These are phyloP conservation scores for Triangularia verruculosa DNA, from an alignment of 2,329 filamentous ascomycete genomes.

Conservation along the genomic window DNA sequence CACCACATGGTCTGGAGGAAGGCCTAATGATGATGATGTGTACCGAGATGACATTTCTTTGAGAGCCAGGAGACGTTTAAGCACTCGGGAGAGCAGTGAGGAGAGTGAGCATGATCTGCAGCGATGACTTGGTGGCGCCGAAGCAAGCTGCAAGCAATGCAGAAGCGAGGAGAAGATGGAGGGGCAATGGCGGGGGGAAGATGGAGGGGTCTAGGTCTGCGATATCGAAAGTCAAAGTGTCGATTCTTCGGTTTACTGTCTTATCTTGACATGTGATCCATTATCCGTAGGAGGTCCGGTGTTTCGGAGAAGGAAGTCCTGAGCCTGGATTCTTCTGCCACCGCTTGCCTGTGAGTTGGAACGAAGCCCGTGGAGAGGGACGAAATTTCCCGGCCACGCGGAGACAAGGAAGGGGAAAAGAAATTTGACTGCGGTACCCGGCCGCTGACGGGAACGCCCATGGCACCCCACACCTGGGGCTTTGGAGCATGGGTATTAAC, in stretches of 20 bases:
- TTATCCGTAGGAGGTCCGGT: not conserved
- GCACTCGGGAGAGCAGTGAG: not conserved
- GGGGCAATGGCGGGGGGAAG: not conserved
- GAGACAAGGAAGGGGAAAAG: conserved; percentile 29
- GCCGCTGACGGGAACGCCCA: not conserved
- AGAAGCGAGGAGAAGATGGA: conserved; percentile 6
- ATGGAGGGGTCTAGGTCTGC: not conserved
- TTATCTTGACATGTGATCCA: not conserved
- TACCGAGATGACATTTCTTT: not conserved
- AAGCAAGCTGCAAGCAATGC: conserved; percentile 10
- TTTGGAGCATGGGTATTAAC: not conserved
- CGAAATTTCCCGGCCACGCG: conserved; percentile 34
- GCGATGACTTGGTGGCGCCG: not conserved
- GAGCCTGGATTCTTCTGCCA: too few species aligned
- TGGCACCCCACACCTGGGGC: not conserved
- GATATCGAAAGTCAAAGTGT: not conserved
- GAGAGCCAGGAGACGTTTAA: not conserved
- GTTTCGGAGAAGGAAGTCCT: not conserved
- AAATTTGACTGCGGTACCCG: conserved; percentile 2
- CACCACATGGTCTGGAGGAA: not conserved
- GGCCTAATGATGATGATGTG: not conserved
- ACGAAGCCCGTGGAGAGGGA: conserved; percentile 7
- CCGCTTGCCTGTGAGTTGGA: too few species aligned
- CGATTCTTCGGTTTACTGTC: not conserved
- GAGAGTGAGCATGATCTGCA: not conserved